phyloP scores from a whole-genome alignment of 306 rosid genomes.

The Trifolium pratense region DNA sequence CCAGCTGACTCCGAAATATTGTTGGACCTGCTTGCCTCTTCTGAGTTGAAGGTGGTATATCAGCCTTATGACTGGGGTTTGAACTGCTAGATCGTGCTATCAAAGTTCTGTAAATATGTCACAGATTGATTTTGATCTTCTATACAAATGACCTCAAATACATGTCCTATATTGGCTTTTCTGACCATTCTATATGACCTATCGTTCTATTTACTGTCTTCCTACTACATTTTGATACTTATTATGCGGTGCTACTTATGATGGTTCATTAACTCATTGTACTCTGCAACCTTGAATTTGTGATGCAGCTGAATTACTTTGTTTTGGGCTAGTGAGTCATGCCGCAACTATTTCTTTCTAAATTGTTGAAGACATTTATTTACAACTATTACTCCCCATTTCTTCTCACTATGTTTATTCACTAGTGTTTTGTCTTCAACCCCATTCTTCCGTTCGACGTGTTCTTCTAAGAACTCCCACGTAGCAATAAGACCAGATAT shows the following conservation, averaged over 20 bases:
- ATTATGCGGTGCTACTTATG: conserved; percentile 24
- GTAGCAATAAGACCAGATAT: conserved; percentile 91
- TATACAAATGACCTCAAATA: conserved; percentile 19
- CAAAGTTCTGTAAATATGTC: conserved; percentile 32
- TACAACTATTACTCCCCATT: conserved; percentile 96
- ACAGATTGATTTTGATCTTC: conserved; percentile 33
- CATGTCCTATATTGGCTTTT: conserved; percentile 33
- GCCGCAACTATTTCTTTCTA: background rate
- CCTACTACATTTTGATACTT: background rate
- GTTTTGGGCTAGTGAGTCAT: background rate
- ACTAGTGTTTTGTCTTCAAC: conserved; percentile 51
- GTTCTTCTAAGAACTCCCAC: conserved; percentile 91
- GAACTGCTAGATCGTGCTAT: conserved; percentile 55
- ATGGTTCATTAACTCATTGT: conserved; percentile 2
- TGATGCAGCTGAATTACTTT: conserved; percentile 2
- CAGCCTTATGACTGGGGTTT: conserved; percentile 86
- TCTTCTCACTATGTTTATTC: conserved; percentile 72
- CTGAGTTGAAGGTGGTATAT: conserved; percentile 81
- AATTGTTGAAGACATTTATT: conserved; percentile 77
- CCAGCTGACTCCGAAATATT: conserved; percentile 68
- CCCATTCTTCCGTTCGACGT: conserved; percentile 63
- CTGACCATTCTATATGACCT: conserved; percentile 9
- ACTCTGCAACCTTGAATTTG: conserved; percentile 26
- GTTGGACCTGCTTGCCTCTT: conserved; percentile 71
- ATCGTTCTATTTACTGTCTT: background rate